Base-by-base conservation (phyloP, 495 filamentous ascomycete species). In the Bombardia bombarda region DNA sequence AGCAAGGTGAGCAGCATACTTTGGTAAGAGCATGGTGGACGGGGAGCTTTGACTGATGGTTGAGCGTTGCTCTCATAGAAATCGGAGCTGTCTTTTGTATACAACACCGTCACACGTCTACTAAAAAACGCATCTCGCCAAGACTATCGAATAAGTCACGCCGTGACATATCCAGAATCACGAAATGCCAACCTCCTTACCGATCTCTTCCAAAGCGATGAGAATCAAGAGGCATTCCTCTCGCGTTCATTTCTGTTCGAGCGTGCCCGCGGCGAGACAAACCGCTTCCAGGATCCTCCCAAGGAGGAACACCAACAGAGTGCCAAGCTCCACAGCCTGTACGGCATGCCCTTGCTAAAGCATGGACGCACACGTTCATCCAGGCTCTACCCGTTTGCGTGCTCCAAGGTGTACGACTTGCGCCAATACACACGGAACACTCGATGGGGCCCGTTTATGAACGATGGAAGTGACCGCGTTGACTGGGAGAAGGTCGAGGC, bases 401-500 rank as follows among this genome's bases (percentile, higher is more conserved):
- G 72, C 38, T 69, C 74, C 38, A 68, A 71, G 46, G 78, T 84
- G 12, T 86, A 84, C 47, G 79, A 86, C 49, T 56, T 86, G 8
- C 62, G 82, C 3, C 67, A 80, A 50, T 80, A 82, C 57, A 78
- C 71, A 0, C 52, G 63, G 4, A 49, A 51, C 4, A 77, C 62
- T 0, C 45, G 66, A 13, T 84, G 81, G 80, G 82, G 81, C 0
- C 81, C 82, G 0, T 86, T 81, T 55, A 46, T 63, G 33, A 58
- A 66, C 30, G 77, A 81, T 51, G 70, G 69, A 1, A 58, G 52
- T 6, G 58, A 63, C 22, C 55, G 52, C 8, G 76, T 82, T 3
- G 80, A 86, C 50, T 86, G 81, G 82, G 81, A 86, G 55, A 83
- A 78, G 63, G 56, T 83, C 17, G 81, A 86, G 49, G 76, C 79